Base-by-base conservation (phyloP, 495 filamentous ascomycete genomes). In the Aspergillus heteromorphus region DNA sequence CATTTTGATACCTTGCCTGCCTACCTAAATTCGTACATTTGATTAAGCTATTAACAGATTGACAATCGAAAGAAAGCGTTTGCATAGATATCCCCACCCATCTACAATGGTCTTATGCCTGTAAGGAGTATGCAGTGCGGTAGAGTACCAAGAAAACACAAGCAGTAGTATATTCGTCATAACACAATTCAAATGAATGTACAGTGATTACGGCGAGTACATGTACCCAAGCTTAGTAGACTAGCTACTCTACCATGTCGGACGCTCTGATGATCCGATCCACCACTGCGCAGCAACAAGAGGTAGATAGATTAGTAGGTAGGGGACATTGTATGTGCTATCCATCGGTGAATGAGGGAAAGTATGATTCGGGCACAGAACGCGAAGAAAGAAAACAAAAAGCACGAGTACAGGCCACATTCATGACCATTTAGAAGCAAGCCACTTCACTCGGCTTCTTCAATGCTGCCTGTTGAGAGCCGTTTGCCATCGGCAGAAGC, bases 401-500 rank as follows among this genome's bases (percentile, higher is more conserved):
- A 51, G 47, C 8, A 48, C 51, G 40, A 18, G 40, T 13, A 38
- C 2, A 20, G 50, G 17, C n/a, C 13, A 19, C 40, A n/a, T 16
- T 13, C 16, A 31, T 9, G 23, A 25, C 21, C 29, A 40, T 36
- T 21, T 42, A 38, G 11, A 14, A n/a, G 9, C 30, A 14, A n/a
- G 13, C n/a, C n/a, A 38, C 34, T 38, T 38, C 13, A 38, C 13
- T 14, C 10, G 13, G 13, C n/a, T 14, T 38, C 34, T 4, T n/a
- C 34, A n/a, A 38, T 38, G 1, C 64, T 55, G 30, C 63, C 63
- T 16, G 73, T 67, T 11, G 69, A 71, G 5, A 40, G 1, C 42
- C 34, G 64, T 63, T 75, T 73, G 23, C 60, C 70, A 40, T 73
- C 64, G 9, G 67, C 67, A 16, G 64, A 49, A 3, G 67, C 65